Conservation (phyloP, 495 filamentous ascomycete genomes). For the Cryomyces minteri region DNA sequence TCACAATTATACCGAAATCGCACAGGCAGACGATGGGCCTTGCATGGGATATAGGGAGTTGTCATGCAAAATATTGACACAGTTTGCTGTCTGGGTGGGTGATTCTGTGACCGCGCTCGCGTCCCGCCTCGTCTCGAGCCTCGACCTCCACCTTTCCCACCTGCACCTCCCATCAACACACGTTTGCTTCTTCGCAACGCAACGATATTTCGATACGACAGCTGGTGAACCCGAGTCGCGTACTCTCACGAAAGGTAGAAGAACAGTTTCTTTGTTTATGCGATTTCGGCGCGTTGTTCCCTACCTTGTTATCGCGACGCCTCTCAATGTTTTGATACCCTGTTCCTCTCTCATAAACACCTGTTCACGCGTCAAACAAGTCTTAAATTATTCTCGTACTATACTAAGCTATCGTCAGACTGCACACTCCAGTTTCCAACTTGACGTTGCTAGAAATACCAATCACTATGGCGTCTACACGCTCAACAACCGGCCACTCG, state of each 20-base stretch:
- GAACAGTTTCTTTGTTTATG: not conserved
- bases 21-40: not conserved
- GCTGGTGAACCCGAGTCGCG: not conserved
- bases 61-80: no score
- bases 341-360: no score
- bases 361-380: no score
- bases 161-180: not conserved
- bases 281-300: no score
- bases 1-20: not conserved
- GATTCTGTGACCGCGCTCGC: not conserved
- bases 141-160: not conserved
- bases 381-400: no score
- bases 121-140: not conserved
- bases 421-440: not conserved
- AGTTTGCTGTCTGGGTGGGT: not conserved
- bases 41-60: no score
- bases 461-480: constrained; percentile 2
- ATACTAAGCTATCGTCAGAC: no score
- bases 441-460: no score
- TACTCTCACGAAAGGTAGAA: not conserved
- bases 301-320: no score
- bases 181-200: not conserved
- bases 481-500: constrained; percentile 13
- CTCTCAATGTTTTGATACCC: no score
- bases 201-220: no score